phyloP scores from a whole-genome alignment of 768 basidiomycete species.

The Cyclocybe cylindracea region DNA sequence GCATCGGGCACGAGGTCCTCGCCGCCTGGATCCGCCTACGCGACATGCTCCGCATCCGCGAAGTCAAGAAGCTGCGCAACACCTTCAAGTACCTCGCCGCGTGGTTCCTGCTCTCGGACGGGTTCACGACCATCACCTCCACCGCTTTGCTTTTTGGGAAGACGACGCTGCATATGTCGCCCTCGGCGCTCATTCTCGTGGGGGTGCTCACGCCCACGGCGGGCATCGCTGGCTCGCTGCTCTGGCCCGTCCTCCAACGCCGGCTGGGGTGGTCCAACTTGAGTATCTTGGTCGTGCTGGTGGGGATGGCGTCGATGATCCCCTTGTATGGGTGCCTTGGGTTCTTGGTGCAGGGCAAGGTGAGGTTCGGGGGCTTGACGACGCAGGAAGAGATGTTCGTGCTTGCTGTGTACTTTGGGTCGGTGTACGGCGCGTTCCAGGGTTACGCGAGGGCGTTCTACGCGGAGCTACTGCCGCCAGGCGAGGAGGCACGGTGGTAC shows the following conservation, averaged over 20 bases:
- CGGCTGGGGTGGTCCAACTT: constrained; percentile 66
- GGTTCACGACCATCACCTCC: constrained; percentile 90
- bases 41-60: constrained; percentile 69
- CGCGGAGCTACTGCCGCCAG: constrained; percentile 81
- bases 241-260: constrained; percentile 76
- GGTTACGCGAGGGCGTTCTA: constrained; percentile 87
- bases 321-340: constrained; percentile 85
- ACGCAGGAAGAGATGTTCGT: constrained; percentile 85
- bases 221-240: constrained; percentile 84
- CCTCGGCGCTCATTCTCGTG: constrained; percentile 77
- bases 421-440: constrained; percentile 89
- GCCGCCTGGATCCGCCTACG: constrained; percentile 78
- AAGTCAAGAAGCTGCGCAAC: constrained; percentile 74
- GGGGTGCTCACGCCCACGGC: constrained; percentile 75
- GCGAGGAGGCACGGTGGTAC: constrained; percentile 91
- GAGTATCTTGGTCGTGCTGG: constrained; percentile 63
- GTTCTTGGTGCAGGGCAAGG: constrained; percentile 57
- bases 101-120: constrained; percentile 94
- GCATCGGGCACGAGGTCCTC: constrained; percentile 49
- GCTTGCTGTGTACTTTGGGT: constrained; percentile 79
- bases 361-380: constrained; percentile 71
- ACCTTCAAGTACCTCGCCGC: constrained; percentile 91
- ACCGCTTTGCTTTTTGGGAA: constrained; percentile 93
- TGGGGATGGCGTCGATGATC: constrained; percentile 64
- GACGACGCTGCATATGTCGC: constrained; percentile 78